These are phyloP conservation scores for Exophiala dermatitidis DNA, from an alignment of 2,329 filamentous ascomycete genomes.

Conservation along the genomic window DNA sequence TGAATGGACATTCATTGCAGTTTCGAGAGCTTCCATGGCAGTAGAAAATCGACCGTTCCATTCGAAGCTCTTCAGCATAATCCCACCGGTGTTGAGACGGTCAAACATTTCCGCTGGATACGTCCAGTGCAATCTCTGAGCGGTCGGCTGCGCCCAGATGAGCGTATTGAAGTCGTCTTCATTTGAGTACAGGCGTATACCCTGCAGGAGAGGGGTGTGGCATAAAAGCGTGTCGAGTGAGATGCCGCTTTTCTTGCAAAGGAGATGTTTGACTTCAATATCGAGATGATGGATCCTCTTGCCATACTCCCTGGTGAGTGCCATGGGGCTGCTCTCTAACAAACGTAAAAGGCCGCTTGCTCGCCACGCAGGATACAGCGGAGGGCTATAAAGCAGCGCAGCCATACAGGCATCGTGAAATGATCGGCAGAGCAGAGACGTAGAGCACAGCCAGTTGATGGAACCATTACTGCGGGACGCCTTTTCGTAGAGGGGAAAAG, in stretches of 20 bases:
- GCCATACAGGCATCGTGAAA: constrained; percentile 68
- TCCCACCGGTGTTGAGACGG: constrained; percentile 48
- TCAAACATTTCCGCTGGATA: constrained; percentile 62
- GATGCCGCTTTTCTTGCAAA: constrained; percentile 49
- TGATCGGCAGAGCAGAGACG: constrained; percentile 54
- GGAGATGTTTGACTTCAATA: constrained; percentile 57
- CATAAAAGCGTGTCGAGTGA: constrained; percentile 54
- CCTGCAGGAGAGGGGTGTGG: constrained; percentile 58
- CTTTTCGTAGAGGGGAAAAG: constrained; percentile 49
- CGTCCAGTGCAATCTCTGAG: constrained; percentile 50
- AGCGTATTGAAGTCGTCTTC: constrained; percentile 45
- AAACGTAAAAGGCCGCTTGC: constrained; percentile 45
- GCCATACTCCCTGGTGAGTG: constrained; percentile 50
- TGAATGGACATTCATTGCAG: constrained; percentile 48
- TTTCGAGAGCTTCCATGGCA: constrained; percentile 32
- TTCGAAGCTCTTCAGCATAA: constrained; percentile 45
- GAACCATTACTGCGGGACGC: constrained; percentile 39
- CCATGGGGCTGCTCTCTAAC: constrained; percentile 48
- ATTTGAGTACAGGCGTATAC: constrained; percentile 65
- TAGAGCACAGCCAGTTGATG: constrained; percentile 57
- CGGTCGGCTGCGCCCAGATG: constrained; percentile 28
- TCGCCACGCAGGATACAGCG: constrained; percentile 50
- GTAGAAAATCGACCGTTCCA: constrained; percentile 49
- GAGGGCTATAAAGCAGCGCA: constrained; percentile 63
- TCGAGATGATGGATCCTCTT: constrained; percentile 64